phyloP scores from a whole-genome alignment of 2,329 filamentous ascomycete species.

The Neurospora sp. region DNA sequence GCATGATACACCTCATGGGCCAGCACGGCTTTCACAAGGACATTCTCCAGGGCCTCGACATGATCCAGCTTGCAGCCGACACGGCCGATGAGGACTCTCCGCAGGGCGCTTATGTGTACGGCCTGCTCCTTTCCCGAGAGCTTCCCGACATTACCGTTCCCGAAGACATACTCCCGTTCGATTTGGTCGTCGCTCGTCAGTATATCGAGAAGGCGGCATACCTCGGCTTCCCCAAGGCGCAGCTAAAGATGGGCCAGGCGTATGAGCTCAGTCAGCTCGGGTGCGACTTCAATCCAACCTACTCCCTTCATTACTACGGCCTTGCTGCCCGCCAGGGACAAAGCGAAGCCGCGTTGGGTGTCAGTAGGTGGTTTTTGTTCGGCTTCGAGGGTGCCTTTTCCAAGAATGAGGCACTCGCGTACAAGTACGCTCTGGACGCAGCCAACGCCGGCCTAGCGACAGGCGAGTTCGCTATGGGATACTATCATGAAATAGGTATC shows the following conservation, averaged over 20 bases:
- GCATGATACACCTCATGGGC: conserved; percentile 94
- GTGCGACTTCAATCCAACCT: conserved; percentile 87
- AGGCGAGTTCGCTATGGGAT: conserved; percentile 92
- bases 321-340: conserved; percentile 88
- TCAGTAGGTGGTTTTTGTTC: conserved; percentile 98
- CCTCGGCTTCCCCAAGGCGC: conserved; percentile 89
- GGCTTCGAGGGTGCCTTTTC: conserved; percentile 86
- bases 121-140: conserved; percentile 86
- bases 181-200: conserved; percentile 64
- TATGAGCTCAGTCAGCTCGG: conserved; percentile 91
- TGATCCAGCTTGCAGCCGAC: conserved; percentile 75
- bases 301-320: conserved; percentile 92
- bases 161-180: conserved; percentile 55
- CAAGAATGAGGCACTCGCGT: conserved; percentile 93
- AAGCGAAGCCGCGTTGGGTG: conserved; percentile 85
- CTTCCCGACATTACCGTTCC: conserved; percentile 85
- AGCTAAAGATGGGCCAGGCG: conserved; percentile 92
- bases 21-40: conserved; percentile 88
- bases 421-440: conserved; percentile 80
- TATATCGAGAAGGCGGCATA: conserved; percentile 97
- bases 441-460: conserved; percentile 74
- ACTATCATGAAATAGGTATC: conserved; percentile 96
- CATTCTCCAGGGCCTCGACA: conserved; percentile 63
- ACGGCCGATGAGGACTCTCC: conserved; percentile 92
- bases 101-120: conserved; percentile 89